Base-by-base conservation (phyloP, 352 stramenopile species). In the Phytopythium delawarense region DNA sequence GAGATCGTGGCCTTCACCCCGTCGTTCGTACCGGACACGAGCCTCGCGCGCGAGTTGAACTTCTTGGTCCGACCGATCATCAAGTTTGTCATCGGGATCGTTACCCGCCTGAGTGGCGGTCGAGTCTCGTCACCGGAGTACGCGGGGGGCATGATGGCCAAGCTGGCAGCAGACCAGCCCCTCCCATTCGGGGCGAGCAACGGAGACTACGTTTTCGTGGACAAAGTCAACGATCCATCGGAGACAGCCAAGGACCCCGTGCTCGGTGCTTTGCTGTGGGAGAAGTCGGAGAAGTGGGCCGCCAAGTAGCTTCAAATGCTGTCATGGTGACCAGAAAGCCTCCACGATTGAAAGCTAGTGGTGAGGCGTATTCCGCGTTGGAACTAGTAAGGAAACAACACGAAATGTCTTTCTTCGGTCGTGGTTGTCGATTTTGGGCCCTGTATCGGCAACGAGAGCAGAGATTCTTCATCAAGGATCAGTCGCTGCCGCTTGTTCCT, bases 1-100 rank as follows among this genome's bases (percentile, higher is more conserved):
- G 32, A 70, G 11, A 34, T 78, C 35, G 52, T 64, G 7, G 70
- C 76, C 59, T 79, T 74, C 59, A 67, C 68, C 16, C 69, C 71
- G 4, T 69, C 71, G 11, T 72, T 82, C 18, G 63, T 76, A 4
- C 68, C 66, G 0, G 71, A 77, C 62, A 79, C 74, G 11, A 69
- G 64, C 2, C 63, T 82, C 5, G 74, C 78, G 46, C 69, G 71
- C 62, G 65, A 79, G 46, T 70, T 57, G 40, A 48, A 58, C 1
- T 21, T 73, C 8, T 64, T 64, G 1, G 69, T 63, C 64, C 67
- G 63, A 40, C 1, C 78, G 11, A 60, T 76, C 35, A 72, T 74
- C 48, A 69, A 53, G 46, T 37, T 79, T 7, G 51, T 81, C 28
- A 75, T 76, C 28, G 28, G 61, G 13, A 53, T 71, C 3, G 53